These are phyloP conservation scores for Fomitopsis pulvina DNA, from an alignment of 768 basidiomycete species.

Conservation along the genomic window DNA sequence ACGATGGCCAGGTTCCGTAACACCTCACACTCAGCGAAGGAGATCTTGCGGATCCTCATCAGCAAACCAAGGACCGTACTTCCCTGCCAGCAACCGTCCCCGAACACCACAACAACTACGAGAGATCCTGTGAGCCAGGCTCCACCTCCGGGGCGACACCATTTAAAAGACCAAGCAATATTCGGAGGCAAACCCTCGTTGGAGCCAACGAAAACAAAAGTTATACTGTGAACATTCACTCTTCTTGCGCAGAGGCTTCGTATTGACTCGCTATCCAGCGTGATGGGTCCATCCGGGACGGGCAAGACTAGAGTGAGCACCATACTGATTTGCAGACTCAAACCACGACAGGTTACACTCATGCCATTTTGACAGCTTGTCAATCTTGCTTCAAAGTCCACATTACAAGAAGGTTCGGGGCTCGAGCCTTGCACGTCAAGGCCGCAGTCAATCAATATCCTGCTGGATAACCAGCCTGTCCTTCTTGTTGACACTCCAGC, in stretches of 20 bases:
- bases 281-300: constrained; percentile 19
- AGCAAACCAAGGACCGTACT: too few species aligned
- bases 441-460: too few species aligned
- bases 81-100: too few species aligned
- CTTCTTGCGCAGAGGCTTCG: background rate
- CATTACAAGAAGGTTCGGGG: constrained; percentile 7
- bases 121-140: too few species aligned
- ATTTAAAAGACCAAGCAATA: too few species aligned
- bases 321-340: background rate
- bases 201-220: background rate
- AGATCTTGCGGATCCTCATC: constrained; percentile 3
- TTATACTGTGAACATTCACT: background rate
- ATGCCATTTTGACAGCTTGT: constrained; percentile 16
- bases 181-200: too few species aligned
- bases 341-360: too few species aligned
- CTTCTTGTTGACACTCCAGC: too few species aligned
- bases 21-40: constrained; percentile 5
- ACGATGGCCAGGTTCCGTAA: constrained; percentile 4
- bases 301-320: background rate
- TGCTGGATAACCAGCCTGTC: too few species aligned
- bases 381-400: too few species aligned
- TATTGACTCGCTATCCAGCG: constrained; percentile 5
- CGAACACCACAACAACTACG: too few species aligned
- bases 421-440: constrained; percentile 7
- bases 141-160: too few species aligned